phyloP scores from a whole-genome alignment of 1,284 basidiomycete genomes.

The Ceratobasidium sp. region DNA sequence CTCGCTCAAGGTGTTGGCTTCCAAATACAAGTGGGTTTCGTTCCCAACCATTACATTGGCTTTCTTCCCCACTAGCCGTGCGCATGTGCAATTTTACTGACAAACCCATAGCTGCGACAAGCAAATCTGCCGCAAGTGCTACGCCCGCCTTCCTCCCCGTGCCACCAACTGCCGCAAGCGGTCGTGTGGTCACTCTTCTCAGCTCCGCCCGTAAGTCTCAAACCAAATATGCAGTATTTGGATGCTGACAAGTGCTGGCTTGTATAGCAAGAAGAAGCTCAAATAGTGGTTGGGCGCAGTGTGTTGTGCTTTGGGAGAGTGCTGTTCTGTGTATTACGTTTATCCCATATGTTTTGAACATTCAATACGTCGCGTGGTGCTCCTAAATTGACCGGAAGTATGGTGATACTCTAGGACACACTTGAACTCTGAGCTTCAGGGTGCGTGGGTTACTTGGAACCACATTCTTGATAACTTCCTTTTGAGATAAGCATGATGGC shows the following conservation, averaged over 20 bases:
- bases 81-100: neutral
- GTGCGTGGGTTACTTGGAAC: too few species aligned
- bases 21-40: constrained; percentile 79
- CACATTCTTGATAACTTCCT: too few species aligned
- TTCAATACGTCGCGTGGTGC: neutral
- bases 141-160: constrained; percentile 97
- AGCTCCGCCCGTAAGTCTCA: constrained; percentile 86
- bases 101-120: constrained; percentile 70
- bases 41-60: neutral
- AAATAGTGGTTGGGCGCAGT: constrained; percentile 67
- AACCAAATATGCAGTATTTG: neutral
- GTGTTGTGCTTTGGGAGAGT: neutral
- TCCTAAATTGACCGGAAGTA: neutral
- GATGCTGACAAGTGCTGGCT: constrained; percentile 8
- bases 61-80: neutral
- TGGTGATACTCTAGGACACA: neutral
- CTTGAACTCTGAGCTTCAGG: neutral
- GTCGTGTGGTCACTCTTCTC: constrained; percentile 89
- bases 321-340: constrained; percentile 20
- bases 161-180: constrained; percentile 99
- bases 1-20: constrained; percentile 94
- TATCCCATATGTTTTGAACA: constrained; percentile 17
- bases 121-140: constrained; percentile 99
- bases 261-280: constrained; percentile 87
- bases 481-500: too few species aligned